Base-by-base conservation (phyloP, 2,329 filamentous ascomycete genomes). In the Raffaelea albimanens region DNA sequence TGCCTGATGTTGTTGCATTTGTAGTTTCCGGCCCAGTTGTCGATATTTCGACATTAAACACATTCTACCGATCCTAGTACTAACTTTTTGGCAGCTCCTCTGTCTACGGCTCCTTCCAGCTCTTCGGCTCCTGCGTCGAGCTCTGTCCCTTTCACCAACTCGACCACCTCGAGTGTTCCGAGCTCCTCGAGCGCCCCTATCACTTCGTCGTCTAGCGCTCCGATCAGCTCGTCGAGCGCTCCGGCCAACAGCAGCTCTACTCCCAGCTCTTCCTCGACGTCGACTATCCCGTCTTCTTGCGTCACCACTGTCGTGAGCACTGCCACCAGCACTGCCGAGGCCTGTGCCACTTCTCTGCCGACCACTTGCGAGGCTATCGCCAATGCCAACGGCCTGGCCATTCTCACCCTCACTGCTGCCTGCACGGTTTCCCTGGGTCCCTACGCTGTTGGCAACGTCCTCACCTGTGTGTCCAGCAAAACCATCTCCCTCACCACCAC, bases 341-440 rank as follows among this genome's bases (percentile, higher is more conserved):
- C 34, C 21, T 55, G 53, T 19, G 43, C 43, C 5, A 44, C 47
- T 1, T 10, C 43, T 1, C 44, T 56, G 21, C 54, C 54, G 9
- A 16, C 20, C 1, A 18, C 48, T n/a, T 52, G 47, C 40, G 13
- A 14, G 34, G 21, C 4, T 9, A 19, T 40, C 3, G 13, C 5
- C 29, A 8, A 19, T 2, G 20, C 14, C 21, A 38, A 21, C 5
- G 40, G 23, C 22, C 9, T 21, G 3, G 21, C 34, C 5, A 3
- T 46, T 13, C 9, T 46, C 3, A 11, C 39, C 14, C 38, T 43
- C 11, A 22, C 23, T 7, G 14, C 22, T 3, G 5, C 23, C 5
- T 49, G 47, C 23, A 8, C 22, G 4, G 21, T 39, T 2, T 36
- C 45, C 7, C 43, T 51, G 14, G 49, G 49, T 21, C 19, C 29